Percentiles rank a stretch among this genome's conserved stretches.
These are phyloP conservation scores for Acacia crassicarpa DNA, from an alignment of 306 rosid species.

Conservation along the genomic window DNA sequence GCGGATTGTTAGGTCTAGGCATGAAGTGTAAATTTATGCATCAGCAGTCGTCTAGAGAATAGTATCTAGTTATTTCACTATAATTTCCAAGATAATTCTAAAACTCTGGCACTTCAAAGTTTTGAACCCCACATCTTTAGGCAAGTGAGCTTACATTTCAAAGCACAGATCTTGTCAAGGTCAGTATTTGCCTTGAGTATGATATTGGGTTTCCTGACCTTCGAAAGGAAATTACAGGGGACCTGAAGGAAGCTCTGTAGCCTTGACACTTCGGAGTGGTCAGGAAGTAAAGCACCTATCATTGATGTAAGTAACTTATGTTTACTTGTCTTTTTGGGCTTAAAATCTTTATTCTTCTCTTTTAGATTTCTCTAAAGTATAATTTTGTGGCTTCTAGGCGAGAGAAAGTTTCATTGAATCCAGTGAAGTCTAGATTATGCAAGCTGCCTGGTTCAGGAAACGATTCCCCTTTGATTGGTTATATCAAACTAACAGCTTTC, in stretches of 20 bases:
- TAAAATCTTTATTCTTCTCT: constrained; percentile 9
- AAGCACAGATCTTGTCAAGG: neutral
- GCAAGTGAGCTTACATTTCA: constrained; percentile 29
- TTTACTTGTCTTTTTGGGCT: neutral
- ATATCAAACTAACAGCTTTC: constrained; percentile 86
- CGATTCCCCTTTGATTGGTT: constrained; percentile 73
- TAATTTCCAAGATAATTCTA: neutral
- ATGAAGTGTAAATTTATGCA: neutral
- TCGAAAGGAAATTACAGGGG: constrained; percentile 66
- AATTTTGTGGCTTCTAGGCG: constrained; percentile 58
- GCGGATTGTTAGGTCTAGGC: constrained; percentile 10
- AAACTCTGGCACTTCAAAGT: neutral
- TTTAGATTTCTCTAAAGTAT: neutral
- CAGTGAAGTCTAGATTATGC: constrained; percentile 90
- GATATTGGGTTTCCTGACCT: constrained; percentile 36
- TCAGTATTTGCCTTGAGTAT: constrained; percentile 23
- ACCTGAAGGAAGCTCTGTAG: constrained; percentile 83
- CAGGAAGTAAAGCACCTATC: constrained; percentile 62
- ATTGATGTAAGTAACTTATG: constrained; percentile 55
- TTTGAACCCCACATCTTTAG: neutral
- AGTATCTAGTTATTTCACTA: neutral
- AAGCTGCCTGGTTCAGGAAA: constrained; percentile 66
- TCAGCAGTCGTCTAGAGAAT: neutral
- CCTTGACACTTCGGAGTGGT: constrained; percentile 80
- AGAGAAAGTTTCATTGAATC: constrained; percentile 87